These are phyloP conservation scores for Crithidia bombi DNA, from an alignment of 208 protist species.

Conservation along the genomic window DNA sequence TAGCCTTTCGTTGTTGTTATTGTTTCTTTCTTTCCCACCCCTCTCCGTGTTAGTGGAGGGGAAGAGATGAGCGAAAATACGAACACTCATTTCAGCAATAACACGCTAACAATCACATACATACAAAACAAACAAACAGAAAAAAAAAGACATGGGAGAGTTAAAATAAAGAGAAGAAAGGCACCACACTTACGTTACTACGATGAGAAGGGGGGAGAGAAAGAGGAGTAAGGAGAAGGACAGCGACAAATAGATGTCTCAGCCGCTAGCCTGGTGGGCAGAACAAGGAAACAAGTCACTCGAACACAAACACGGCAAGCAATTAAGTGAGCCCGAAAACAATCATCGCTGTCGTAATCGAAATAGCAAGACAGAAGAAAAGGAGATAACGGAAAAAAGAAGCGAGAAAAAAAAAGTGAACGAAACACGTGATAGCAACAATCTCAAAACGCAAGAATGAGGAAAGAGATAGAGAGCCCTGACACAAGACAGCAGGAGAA, in stretches of 20 bases:
- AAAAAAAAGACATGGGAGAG: constrained; percentile 10
- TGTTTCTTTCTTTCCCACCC: no score
- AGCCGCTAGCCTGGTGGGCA: neutral
- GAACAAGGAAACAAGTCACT: neutral
- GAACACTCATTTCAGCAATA: neutral
- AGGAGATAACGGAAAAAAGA: neutral
- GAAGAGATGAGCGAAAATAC: constrained; percentile 5
- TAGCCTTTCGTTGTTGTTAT: no score
- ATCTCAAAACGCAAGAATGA: neutral
- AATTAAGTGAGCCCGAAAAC: neutral
- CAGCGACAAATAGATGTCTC: neutral
- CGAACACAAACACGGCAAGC: neutral
- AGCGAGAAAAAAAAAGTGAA: neutral
- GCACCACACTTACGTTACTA: neutral
- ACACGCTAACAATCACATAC: neutral
- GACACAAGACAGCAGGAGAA: no score
- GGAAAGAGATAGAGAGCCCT: neutral
- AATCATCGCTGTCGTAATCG: neutral
- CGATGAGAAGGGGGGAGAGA: neutral
- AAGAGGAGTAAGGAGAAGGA: neutral
- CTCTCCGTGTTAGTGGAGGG: neutral
- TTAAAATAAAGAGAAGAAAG: neutral
- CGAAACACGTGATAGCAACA: neutral
- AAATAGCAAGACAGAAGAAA: neutral
- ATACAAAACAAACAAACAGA: constrained; percentile 12